These are phyloP conservation scores for Medicago arabica DNA, from an alignment of 306 rosid species.

Conservation along the genomic window DNA sequence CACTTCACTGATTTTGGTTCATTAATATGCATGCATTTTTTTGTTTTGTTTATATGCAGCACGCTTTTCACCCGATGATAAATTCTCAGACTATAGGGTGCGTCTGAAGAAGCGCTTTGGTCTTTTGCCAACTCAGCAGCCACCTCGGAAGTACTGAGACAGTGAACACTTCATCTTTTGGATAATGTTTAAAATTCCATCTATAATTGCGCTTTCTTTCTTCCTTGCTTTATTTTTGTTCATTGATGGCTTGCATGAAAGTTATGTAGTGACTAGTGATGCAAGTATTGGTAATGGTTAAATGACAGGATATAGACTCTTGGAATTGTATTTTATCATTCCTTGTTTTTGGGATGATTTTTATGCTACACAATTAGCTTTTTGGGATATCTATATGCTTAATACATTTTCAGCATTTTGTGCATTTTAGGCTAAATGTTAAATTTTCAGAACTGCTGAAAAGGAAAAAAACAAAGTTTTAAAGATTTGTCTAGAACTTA, in stretches of 20 bases:
- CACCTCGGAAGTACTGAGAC: slow-evolving; percentile 30
- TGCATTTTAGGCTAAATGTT: too few relatives aligned
- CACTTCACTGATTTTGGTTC: background rate
- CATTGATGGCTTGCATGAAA: background rate
- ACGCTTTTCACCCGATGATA: slow-evolving; percentile 44
- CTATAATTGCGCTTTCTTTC: slow-evolving; percentile 7
- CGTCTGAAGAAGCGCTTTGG: slow-evolving; percentile 44
- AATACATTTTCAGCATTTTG: too few relatives aligned
- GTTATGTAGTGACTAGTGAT: background rate
- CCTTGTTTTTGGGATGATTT: too few relatives aligned
- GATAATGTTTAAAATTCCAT: background rate
- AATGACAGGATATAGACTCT: background rate
- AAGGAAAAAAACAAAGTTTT: too few relatives aligned
- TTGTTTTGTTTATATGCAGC: slow-evolving; percentile 29
- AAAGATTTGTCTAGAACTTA: too few relatives aligned
- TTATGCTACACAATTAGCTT: too few relatives aligned
- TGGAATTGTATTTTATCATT: background rate
- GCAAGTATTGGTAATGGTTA: background rate
- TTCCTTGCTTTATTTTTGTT: slow-evolving; percentile 1
- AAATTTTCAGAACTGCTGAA: too few relatives aligned
- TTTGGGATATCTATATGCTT: too few relatives aligned
- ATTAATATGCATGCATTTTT: background rate
- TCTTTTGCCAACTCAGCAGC: slow-evolving; percentile 43
- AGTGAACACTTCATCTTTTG: background rate
- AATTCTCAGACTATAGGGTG: slow-evolving; percentile 44